phyloP scores from a whole-genome alignment of 768 basidiomycete species.

The Mycena olivaceomarginata region DNA sequence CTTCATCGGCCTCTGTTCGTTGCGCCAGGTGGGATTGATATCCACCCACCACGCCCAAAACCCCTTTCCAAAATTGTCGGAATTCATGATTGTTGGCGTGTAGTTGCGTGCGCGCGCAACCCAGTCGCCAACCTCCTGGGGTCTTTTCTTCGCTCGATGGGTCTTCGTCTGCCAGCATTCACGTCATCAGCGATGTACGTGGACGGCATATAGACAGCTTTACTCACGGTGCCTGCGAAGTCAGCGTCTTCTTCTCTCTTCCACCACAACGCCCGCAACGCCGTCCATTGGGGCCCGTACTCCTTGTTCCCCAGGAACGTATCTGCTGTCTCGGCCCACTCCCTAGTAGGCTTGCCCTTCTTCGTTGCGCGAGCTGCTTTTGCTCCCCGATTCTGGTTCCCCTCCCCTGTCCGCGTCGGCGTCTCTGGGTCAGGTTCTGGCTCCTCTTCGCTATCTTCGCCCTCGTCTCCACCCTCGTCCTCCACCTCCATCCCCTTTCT shows the following conservation, averaged over 20 bases:
- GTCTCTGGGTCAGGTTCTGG: neutral
- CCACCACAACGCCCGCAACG: conserved; percentile 9
- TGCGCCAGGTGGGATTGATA: neutral
- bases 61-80: neutral
- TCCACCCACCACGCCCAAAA: neutral
- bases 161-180: neutral
- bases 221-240: conserved; percentile 8
- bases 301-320: neutral
- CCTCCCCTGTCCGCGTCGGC: neutral
- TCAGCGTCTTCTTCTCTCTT: neutral
- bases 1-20: neutral
- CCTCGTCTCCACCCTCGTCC: neutral
- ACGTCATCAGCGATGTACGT: neutral
- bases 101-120: neutral
- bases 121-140: conserved; percentile 6
- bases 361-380: neutral
- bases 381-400: neutral
- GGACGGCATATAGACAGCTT: neutral
- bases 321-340: neutral
- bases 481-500: neutral
- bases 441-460: neutral
- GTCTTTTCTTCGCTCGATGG: conserved; percentile 1
- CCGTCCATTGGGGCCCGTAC: neutral
- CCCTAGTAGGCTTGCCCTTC: neutral
- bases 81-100: neutral